phyloP scores from a whole-genome alignment of 2,329 filamentous ascomycete genomes.

The Conoideocrella luteorostrata region DNA sequence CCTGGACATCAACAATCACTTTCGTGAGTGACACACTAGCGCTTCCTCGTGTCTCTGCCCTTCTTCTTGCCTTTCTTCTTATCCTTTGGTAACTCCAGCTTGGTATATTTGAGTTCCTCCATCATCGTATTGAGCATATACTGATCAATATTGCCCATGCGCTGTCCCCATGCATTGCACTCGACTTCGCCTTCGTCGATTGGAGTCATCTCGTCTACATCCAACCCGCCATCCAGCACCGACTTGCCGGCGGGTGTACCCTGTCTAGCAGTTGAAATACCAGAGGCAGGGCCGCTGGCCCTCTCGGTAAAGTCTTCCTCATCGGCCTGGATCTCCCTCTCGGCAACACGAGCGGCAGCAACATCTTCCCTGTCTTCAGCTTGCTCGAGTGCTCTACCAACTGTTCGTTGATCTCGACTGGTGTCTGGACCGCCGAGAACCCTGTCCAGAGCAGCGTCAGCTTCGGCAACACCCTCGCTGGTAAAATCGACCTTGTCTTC shows the following conservation, averaged over 20 bases:
- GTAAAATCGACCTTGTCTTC: constrained; percentile 48
- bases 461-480: constrained; percentile 56
- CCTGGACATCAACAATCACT: too few species aligned
- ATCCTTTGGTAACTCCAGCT: constrained; percentile 57
- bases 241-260: constrained; percentile 42
- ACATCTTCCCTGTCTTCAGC: constrained; percentile 93
- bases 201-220: constrained; percentile 18
- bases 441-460: constrained; percentile 77
- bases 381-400: constrained; percentile 71
- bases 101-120: constrained; percentile 50
- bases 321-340: constrained; percentile 82
- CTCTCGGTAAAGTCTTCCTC: constrained; percentile 78
- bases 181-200: constrained; percentile 37
- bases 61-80: constrained; percentile 57
- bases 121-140: constrained; percentile 68
- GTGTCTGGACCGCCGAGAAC: constrained; percentile 65
- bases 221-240: constrained; percentile 25
- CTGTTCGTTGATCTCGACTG: constrained; percentile 53
- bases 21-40: constrained; percentile 17
- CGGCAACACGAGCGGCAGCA: constrained; percentile 76
- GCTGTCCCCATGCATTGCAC: constrained; percentile 52
- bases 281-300: constrained; percentile 37
- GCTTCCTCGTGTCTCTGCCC: constrained; percentile 51
- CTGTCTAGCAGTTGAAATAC: constrained; percentile 43
- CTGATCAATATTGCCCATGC: constrained; percentile 61